These are phyloP conservation scores for Venturiaceae sp. DNA, from an alignment of 2,329 filamentous ascomycete species.

Conservation along the genomic window DNA sequence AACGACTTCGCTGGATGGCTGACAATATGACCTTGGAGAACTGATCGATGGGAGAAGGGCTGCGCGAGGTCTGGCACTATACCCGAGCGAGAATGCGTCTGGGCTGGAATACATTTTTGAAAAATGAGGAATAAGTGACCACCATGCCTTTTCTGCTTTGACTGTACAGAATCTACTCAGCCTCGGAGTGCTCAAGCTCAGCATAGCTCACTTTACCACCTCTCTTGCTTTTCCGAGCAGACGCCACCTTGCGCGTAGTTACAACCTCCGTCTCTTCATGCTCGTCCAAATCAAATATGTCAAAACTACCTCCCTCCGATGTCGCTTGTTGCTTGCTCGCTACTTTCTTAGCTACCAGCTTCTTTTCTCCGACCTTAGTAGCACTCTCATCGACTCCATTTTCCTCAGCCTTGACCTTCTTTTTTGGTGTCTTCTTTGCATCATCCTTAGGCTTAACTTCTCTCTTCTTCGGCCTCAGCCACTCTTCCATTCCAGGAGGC, in stretches of 20 bases:
- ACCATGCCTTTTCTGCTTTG: no score
- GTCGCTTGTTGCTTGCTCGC: neutral
- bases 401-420: neutral
- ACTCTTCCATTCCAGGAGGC: conserved; percentile 83
- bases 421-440: conserved; percentile 2
- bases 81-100: no score
- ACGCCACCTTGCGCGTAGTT: neutral
- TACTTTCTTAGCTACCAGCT: neutral
- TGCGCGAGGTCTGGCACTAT: neutral
- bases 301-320: neutral
- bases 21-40: neutral
- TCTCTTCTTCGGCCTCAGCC: conserved; percentile 72
- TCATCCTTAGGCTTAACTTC: conserved; percentile 15
- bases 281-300: neutral
- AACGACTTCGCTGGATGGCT: neutral
- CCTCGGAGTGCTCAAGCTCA: conserved; percentile 2
- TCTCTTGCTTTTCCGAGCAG: neutral
- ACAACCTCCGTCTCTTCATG: neutral
- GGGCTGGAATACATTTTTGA: no score
- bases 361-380: neutral
- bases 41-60: neutral
- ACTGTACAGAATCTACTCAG: neutral
- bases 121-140: no score
- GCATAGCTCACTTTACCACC: neutral
- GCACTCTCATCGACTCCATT: neutral